These are phyloP conservation scores for Emericellopsis cladophorae DNA, from an alignment of 2,329 filamentous ascomycete genomes.

Conservation along the genomic window DNA sequence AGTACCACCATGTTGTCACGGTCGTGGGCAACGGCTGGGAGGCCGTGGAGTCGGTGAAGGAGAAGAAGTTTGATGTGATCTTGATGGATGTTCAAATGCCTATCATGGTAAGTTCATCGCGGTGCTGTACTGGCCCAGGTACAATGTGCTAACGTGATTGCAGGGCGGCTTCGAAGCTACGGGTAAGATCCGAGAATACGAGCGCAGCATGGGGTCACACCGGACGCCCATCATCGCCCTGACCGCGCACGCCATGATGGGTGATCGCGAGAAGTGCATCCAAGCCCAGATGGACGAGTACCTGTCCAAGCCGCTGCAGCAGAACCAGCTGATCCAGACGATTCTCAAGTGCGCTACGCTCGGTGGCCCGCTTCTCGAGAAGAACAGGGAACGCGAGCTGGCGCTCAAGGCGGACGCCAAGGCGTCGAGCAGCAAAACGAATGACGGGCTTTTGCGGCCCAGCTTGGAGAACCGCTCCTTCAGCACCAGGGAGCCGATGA, in stretches of 20 bases:
- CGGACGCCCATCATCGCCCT: constrained; percentile 93
- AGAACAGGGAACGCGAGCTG: constrained; percentile 51
- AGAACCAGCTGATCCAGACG: constrained; percentile 94
- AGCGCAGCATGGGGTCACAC: constrained; percentile 65
- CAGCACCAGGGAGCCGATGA: constrained; percentile 53
- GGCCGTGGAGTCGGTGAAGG: constrained; percentile 83
- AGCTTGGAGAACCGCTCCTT: constrained; percentile 46
- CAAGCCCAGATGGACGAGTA: constrained; percentile 99
- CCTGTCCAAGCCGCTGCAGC: constrained; percentile 88
- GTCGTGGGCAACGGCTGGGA: constrained; percentile 94
- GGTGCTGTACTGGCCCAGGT: background rate
- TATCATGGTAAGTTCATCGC: constrained; percentile 61
- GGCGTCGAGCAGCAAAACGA: constrained; percentile 24
- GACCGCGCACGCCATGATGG: constrained; percentile 97
- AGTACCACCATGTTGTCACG: constrained; percentile 85
- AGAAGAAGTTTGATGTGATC: constrained; percentile 88
- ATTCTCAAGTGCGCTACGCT: constrained; percentile 95
- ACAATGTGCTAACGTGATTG: constrained; percentile 38
- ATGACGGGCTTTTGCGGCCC: constrained; percentile 23
- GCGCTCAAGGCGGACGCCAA: constrained; percentile 37
- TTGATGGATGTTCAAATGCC: constrained; percentile 99
- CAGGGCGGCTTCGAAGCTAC: constrained; percentile 94
- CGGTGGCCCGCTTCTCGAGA: constrained; percentile 69
- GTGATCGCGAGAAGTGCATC: constrained; percentile 94
- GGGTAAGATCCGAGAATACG: constrained; percentile 90